Evolutionary conservation across 2,329 filamentous ascomycete species (phyloP), one percentile per base, ranked within the genome.

Genomic region (Calonectria hawksworthii): DNA sequence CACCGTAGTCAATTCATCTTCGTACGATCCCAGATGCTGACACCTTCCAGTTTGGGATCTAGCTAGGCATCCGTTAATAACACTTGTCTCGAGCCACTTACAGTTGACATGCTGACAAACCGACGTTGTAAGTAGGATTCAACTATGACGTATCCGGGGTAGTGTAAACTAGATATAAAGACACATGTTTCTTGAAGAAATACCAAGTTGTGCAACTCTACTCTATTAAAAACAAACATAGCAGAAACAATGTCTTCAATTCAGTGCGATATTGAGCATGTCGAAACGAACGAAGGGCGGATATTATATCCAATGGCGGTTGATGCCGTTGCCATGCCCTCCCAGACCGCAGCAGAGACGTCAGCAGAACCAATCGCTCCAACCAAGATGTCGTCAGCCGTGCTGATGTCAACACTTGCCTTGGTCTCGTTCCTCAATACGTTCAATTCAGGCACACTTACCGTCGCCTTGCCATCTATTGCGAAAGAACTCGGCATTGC

Each of bases 351-450:
- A 10, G 6, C 51, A 10, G 54, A 50, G 38, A 41, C 64, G 14
- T 34, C 44, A 8, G 36, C 65, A 36, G 65, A 68, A 36, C 70
- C 70, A 23, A 68, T 54, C 11, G 38, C 70, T 13, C 70, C 70
- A 13, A 68, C 64, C 65, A 73, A 64, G 28, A n/a, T 41, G 23
- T 54, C 54, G 2, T 68, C 70, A 3, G 16, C n/a, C 13, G 54
- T 56, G 21, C 34, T 73, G 13, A 63, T 68, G 44, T 30, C 64
- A 23, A 80, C 78, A 0, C 72, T 80, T 0, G 72, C 79, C 0
- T 74, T 76, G 0, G 78, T 77, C 14, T 78, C 77, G 10, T 80
- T 80, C 18, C 79, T 80, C 73, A 80, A 80, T 6, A 80, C 79
- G 0, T 80, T 80, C 76, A 79, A 79, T 16, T 80, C 79, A 0